Evolutionary conservation across 2,329 filamentous ascomycete species (phyloP), one percentile per base, ranked within the genome.

Genomic region (Penicillium sp.): DNA sequence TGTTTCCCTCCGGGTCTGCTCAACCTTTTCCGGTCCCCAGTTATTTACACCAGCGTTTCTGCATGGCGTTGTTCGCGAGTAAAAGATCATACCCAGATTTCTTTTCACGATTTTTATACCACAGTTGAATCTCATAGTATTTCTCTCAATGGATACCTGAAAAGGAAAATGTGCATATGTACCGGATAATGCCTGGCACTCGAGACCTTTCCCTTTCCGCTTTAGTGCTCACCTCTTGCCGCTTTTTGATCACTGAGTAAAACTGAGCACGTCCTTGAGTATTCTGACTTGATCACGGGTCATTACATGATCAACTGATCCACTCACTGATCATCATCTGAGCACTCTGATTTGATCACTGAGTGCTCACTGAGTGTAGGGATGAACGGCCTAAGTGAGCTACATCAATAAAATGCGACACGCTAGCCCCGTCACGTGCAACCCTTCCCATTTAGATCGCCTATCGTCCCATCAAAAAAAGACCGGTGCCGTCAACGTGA

Each of bases 11-110:
- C 48, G 28, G 45, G 37, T 25, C 17, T 33, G 36, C 31, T 50
- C 43, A 25, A 19, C 31, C 40, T 36, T 9, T 53, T 56, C n/a
- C 2, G 17, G 19, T 30, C 30, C 50, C 28, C 50, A 41, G 17
- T 61, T 35, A 1, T 50, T 43, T 43, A 43, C 55, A 37, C 48
- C 59, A 66, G 62, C 61, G 58, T 65, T 22, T 45, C 30, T 65
- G 61, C 63, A 66, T 65, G 63, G 64, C 64, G 64, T 66, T 65
- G 50, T 51, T 58, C 48, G 53, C 47, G 51, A 65, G 58, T 55
- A 60, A 63, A 64, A 62, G 59, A 63, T 61, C 64, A 66, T 66
- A 66, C 64, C 64, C 64, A 47, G 53, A 50, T 53, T 60, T 57
- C 40, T 60, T 57, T 57, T 50, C 43, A 46, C 46, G 38, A 55